A percentile compares a stretch with the other conserved stretches of the same genome.
These are phyloP conservation scores for Entomortierella lignicola DNA, from an alignment of 192 early-diverging fungal species.

Conservation along the genomic window DNA sequence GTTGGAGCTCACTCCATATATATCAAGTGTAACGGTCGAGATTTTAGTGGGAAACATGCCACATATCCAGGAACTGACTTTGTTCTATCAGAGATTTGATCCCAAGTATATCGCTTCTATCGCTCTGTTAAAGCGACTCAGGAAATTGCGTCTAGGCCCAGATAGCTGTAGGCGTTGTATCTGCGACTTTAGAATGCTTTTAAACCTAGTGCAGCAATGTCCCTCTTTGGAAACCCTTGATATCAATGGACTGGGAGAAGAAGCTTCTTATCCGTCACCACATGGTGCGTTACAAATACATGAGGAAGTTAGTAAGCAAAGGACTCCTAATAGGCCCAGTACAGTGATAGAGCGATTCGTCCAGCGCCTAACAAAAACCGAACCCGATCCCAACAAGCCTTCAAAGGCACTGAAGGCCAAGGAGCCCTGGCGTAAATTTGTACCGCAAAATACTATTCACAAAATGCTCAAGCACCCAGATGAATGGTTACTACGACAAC, in stretches of 20 bases:
- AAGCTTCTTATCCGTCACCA: too few species aligned
- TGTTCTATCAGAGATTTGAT: background rate
- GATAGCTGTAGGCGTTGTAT: too few species aligned
- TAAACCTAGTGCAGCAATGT: conserved; percentile 10
- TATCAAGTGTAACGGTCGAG: background rate
- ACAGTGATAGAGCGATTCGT: too few species aligned
- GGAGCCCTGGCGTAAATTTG: conserved; percentile 32
- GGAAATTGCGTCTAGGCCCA: background rate
- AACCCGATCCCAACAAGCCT: background rate
- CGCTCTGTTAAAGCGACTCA: background rate
- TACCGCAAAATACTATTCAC: background rate
- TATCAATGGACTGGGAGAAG: background rate
- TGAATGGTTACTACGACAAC: background rate
- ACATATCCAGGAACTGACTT: conserved; percentile 2
- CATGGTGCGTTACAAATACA: too few species aligned
- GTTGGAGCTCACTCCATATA: background rate
- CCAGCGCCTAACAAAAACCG: background rate
- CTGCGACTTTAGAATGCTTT: background rate
- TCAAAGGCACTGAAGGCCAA: background rate
- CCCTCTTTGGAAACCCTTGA: background rate
- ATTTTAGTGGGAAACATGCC: conserved; percentile 1
- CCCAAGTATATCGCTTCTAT: background rate
- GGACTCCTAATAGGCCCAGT: too few species aligned
- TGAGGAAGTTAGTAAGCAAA: too few species aligned
- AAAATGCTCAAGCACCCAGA: conserved; percentile 1